Base-by-base conservation (phyloP, 2,329 filamentous ascomycete genomes). In the Eutypella sp. region DNA sequence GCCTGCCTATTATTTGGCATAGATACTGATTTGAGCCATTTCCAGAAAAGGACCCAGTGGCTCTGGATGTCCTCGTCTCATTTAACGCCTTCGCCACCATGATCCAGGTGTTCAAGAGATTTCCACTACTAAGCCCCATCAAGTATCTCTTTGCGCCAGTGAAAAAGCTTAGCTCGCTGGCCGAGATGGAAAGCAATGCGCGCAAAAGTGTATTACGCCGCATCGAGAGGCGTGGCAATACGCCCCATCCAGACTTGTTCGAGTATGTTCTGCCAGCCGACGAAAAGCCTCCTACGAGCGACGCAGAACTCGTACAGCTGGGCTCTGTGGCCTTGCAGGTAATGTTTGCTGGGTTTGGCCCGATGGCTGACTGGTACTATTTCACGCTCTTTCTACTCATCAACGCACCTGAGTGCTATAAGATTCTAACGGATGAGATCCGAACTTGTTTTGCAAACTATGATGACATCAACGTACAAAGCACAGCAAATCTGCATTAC, bases 401-500 rank as follows among this genome's bases (percentile, higher is more conserved):
- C 7, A 43, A 48, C 1, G 59, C 63, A 36, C 64, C 58, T 4
- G 45, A 55, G 1, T 46, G 43, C 6, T 60, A 49, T 13, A 45
- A 40, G 5, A 51, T 53, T 5, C 47, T 70, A 15, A 51, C 42
- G 0, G 24, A 55, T 4, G 66, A 69, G 37, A 59, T 71, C 41
- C 56, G 68, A 6, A 41, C 31, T 2, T 41, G 49, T 1, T 66
- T 68, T 48, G 25, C 22, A 1, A 49, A 34, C 11, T 60, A 63
- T 19, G 55, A 62, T 2, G 59, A 63, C 3, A 62, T 70, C 25
- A 61, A 48, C 1, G 11, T 42, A 15, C 43, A 27, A 1, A 45
- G 62, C 2, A 43, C 59, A 2, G 49, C 46, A 3, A 46, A 61
- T 2, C 47, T 67, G 3, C 42, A 51, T 3, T 69, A 69, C 41